Base-by-base conservation (phyloP, 345 rosid genomes). In the Lepidium sativum region DNA sequence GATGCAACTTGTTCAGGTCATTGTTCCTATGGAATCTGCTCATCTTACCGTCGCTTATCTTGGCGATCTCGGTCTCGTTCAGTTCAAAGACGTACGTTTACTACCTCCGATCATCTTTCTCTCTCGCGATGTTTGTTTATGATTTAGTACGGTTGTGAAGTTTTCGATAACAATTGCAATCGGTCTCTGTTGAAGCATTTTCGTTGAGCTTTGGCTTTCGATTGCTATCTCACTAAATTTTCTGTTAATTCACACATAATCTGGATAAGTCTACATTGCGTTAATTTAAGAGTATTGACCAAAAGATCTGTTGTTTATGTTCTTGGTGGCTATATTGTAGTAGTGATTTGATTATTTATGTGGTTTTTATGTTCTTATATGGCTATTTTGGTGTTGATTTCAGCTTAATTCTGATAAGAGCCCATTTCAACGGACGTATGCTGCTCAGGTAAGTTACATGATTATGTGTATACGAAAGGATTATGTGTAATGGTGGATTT, bases 371-470 rank as follows among this genome's bases (percentile, higher is more conserved):
- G 9, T 27, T 47, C 56, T 69, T 40, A 33, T 70, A 17, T 14
- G 45, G 48, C 38, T 53, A 21, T 44, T 60, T 39, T 67, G 56
- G 58, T 64, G 40, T 63, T 42, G 71, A 44, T 72, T 77, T 11
- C 97, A 92, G 98, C 92, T 92, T 37, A 92, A 92, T 73, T 62
- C 83, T 6, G 98, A 87, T 33, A 90, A 86, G 81, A 92, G 98
- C 66, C 97, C 92, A 6, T 92, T 92, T 71, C 98, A 90, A 77
- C 79, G 97, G 74, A 83, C 96, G 75, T 92, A 90, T 81, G 98
- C 97, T 70, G 74, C 92, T 68, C 96, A 92, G 98, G 96, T 92
- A 39, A 15, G 32, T 21, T 60, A 5, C 47, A 32, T 44, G 6
- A 32, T 32, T 17, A 32, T 42, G 16, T 16, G 57, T 32, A 41